Base-by-base conservation (phyloP, 805 yeast genomes). In the Candida silvicultrix region DNA sequence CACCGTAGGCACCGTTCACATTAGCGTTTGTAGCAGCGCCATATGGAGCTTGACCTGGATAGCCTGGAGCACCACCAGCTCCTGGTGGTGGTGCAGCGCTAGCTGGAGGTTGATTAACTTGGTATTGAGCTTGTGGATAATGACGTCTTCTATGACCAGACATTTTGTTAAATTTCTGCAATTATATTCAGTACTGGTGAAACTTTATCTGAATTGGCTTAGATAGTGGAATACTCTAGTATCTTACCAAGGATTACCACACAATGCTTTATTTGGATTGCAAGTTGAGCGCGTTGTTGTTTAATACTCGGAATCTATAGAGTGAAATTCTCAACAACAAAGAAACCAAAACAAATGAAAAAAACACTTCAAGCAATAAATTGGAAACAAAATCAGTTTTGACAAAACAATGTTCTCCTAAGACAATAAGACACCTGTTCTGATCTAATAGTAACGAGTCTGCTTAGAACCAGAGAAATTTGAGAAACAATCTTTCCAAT, bases 111-210 rank as follows among this genome's bases (percentile, higher is more conserved):
- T 56, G 57, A 46, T 63, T 67, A 41, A 63, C 62, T 54, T 65
- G 63, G 44, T 49, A 68, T 63, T 73, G 79, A 51, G 70, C 73
- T 52, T 67, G 64, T 39, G 81, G 78, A 53, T 76, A 76, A 41
- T 66, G 70, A 51, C 81, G 71, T 51, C 75, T 69, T 56, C 59
- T 71, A 39, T 61, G 60, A 49, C 66, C 71, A 16, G 69, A 64
- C 68, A 64, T 62, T 18, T 20, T 16, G 25, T 6, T 23, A 9
- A 23, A 6, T 23, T 23, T 23, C 5, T 23, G 5, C 25, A n/a
- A n/a, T n/a, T n/a, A n/a, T n/a, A n/a, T n/a, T n/a, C n/a, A n/a
- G n/a, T 23, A 23, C 5, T 23, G 25, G 9, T 23, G 25, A n/a
- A n/a, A n/a, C n/a, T n/a, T n/a, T n/a, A n/a, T n/a, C n/a, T n/a